These are phyloP conservation scores for Candida takata DNA, from an alignment of 805 yeast species.

Conservation along the genomic window DNA sequence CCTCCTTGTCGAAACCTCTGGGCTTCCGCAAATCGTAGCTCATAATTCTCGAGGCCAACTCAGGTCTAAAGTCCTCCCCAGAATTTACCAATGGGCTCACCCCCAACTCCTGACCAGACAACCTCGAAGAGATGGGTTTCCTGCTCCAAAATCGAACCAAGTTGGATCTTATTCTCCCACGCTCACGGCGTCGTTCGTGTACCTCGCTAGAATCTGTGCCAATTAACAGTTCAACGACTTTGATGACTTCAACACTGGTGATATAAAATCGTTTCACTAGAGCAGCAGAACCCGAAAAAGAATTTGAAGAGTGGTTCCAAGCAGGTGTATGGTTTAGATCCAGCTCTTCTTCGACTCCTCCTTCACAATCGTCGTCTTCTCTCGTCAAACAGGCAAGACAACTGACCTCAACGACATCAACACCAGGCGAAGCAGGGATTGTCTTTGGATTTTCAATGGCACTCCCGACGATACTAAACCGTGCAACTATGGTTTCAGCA, in stretches of 20 bases:
- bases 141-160: slow-evolving; percentile 63
- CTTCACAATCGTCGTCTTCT: slow-evolving; percentile 27
- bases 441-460: slow-evolving; percentile 42
- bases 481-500: slow-evolving; percentile 39
- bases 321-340: too few relatives aligned
- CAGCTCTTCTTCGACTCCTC: slow-evolving; percentile 24
- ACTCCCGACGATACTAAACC: slow-evolving; percentile 45
- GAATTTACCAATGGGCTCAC: slow-evolving; percentile 15
- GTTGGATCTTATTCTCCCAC: slow-evolving; percentile 62
- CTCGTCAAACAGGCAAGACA: slow-evolving; percentile 42
- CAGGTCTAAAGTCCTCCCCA: slow-evolving; percentile 34
- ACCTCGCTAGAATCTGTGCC: slow-evolving; percentile 41
- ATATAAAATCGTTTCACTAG: slow-evolving; percentile 33
- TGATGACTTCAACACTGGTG: slow-evolving; percentile 62
- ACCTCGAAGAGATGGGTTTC: slow-evolving; percentile 44
- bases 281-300: too few relatives aligned
- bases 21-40: slow-evolving; percentile 56
- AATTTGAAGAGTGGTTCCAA: too few relatives aligned
- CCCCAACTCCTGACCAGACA: slow-evolving; percentile 11
- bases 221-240: slow-evolving; percentile 54
- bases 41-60: slow-evolving; percentile 60
- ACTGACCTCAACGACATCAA: slow-evolving; percentile 51
- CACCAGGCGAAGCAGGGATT: slow-evolving; percentile 28
- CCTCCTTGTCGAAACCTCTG: slow-evolving; percentile 63
- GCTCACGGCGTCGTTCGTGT: slow-evolving; percentile 48